Conservation (phyloP, 2,329 filamentous ascomycete genomes). For the Alternaria arbusti region DNA sequence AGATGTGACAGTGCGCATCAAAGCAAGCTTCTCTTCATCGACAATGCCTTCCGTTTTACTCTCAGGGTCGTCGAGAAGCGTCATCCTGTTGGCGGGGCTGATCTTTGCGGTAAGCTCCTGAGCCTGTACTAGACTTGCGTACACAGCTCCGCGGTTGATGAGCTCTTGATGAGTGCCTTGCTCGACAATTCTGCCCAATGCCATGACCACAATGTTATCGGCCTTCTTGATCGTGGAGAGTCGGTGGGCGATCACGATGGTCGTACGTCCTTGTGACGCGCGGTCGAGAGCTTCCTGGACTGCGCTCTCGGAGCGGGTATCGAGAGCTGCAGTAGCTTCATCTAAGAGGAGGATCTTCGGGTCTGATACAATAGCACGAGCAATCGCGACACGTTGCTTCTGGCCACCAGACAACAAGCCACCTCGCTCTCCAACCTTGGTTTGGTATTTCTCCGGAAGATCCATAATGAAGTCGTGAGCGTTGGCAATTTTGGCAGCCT, state of each 20-base stretch:
- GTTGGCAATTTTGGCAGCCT: conserved; percentile 89
- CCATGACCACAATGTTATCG: conserved; percentile 96
- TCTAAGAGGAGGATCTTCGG: conserved; percentile 92
- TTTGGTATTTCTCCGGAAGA: conserved; percentile 89
- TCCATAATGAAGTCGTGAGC: conserved; percentile 87
- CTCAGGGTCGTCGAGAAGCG: conserved; percentile 22
- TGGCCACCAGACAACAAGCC: conserved; percentile 93
- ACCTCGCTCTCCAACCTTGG: conserved; percentile 92
- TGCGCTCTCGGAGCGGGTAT: conserved; percentile 92
- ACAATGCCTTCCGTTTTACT: conserved; percentile 21
- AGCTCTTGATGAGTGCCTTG: conserved; percentile 87
- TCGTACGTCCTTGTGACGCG: conserved; percentile 85
- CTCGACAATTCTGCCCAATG: conserved; percentile 83
- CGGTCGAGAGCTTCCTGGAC: conserved; percentile 92
- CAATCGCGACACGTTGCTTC: conserved; percentile 96
- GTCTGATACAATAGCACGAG: conserved; percentile 86
- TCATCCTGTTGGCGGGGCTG: conserved; percentile 25
- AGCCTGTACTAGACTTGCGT: conserved; percentile 84
- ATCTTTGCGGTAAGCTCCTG: conserved; percentile 63
- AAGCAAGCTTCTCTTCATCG: conserved; percentile 35
- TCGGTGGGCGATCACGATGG: conserved; percentile 94
- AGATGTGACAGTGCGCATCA: conserved; percentile 41
- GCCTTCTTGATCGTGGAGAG: conserved; percentile 93
- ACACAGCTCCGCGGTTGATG: conserved; percentile 72
- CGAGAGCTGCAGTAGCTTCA: conserved; percentile 91